Evolutionary conservation across 176 grass and related monocot genomes (phyloP).

Genomic region (Stipa capillata): DNA sequence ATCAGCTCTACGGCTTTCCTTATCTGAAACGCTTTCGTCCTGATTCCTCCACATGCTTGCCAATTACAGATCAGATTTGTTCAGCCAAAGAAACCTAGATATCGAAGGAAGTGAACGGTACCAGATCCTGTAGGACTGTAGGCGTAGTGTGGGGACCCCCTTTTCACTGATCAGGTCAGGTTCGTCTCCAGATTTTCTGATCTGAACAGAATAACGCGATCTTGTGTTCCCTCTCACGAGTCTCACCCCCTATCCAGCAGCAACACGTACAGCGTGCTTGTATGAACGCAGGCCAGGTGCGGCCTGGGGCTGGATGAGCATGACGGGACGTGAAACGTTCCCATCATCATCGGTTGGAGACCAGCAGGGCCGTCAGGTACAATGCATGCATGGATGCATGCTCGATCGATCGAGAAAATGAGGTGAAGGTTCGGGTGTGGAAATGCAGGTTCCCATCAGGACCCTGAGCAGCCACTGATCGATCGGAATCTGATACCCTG

Average conservation of each 20-base stretch:
- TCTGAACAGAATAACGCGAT: constrained; percentile 1
- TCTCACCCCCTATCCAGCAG: too few species aligned
- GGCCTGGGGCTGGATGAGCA: too few species aligned
- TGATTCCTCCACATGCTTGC: neutral
- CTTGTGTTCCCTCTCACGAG: too few species aligned
- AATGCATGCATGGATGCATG: neutral
- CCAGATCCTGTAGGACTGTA: neutral
- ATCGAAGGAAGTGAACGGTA: neutral
- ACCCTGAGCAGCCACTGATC: neutral
- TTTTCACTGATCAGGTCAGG: neutral
- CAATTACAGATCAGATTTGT: neutral
- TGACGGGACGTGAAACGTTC: too few species aligned
- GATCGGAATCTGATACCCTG: neutral
- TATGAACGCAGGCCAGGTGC: too few species aligned
- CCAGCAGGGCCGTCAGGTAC: neutral
- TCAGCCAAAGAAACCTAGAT: neutral
- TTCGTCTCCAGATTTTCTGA: neutral
- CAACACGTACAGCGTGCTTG: too few species aligned
- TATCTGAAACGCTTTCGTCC: neutral
- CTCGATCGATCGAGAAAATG: neutral
- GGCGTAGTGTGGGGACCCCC: neutral
- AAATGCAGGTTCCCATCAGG: neutral
- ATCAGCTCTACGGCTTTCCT: too few species aligned
- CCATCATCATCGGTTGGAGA: neutral
- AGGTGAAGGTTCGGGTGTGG: neutral